These are phyloP conservation scores for Penicillium canescens DNA, from an alignment of 495 filamentous ascomycete genomes.

Conservation along the genomic window DNA sequence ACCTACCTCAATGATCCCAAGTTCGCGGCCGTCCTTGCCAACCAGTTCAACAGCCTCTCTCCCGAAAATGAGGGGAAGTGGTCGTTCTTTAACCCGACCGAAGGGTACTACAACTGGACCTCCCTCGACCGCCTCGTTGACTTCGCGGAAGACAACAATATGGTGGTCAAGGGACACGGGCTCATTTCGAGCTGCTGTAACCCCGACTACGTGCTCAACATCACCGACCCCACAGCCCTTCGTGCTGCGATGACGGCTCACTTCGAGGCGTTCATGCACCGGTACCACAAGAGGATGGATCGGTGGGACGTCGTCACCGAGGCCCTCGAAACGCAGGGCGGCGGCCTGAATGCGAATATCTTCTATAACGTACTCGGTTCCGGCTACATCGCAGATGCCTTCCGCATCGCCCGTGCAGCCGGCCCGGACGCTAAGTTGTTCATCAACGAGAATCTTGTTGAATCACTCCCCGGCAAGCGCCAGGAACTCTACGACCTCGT, in stretches of 20 bases:
- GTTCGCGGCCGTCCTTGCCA: neutral
- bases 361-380: neutral
- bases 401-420: neutral
- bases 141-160: conserved; percentile 1
- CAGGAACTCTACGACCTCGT: neutral
- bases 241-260: conserved; percentile 7
- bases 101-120: conserved; percentile 2
- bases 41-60: neutral
- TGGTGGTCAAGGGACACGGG: conserved; percentile 14
- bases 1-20: neutral
- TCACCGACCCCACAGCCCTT: conserved; percentile 9
- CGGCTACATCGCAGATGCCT: neutral
- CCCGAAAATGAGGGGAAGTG: neutral
- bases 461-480: neutral
- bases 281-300: conserved; percentile 8
- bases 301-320: conserved; percentile 16
- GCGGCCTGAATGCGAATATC: conserved; percentile 3
- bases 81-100: neutral
- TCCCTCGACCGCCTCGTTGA: neutral
- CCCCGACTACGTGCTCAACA: conserved; percentile 13
- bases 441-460: neutral
- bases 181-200: conserved; percentile 19
- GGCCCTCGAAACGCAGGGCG: conserved; percentile 9
- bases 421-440: neutral
- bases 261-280: conserved; percentile 6